Evolutionary conservation across 1,139 yeast genomes (phyloP).

Genomic region (Suhomyces terraborum): DNA sequence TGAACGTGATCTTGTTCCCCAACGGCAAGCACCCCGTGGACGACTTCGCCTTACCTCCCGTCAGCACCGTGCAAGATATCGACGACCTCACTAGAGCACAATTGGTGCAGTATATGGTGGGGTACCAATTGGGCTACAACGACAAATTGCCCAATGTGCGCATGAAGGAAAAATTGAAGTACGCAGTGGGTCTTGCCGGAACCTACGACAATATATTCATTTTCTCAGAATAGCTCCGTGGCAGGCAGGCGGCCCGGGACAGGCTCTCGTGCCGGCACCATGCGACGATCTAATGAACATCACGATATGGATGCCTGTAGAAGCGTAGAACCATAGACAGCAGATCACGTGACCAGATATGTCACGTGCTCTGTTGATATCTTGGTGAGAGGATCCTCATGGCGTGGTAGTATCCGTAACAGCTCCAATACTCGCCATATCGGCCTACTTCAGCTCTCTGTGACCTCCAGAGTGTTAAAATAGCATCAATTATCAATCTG

Average conservation of each 20-base stretch:
- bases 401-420: no score
- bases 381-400: no score
- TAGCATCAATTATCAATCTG: background rate
- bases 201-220: slow-evolving; percentile 14
- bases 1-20: slow-evolving; percentile 9
- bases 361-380: no score
- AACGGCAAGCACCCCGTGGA: slow-evolving; percentile 14
- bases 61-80: slow-evolving; percentile 12
- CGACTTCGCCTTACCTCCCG: slow-evolving; percentile 13
- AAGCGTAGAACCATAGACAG: background rate
- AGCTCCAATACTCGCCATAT: no score
- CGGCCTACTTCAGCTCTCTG: background rate
- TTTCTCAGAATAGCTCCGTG: slow-evolving; percentile 8
- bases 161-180: slow-evolving; percentile 14
- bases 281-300: background rate
- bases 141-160: slow-evolving; percentile 14
- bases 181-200: slow-evolving; percentile 15
- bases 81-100: slow-evolving; percentile 13
- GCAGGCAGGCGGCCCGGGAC: background rate
- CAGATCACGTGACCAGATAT: slow-evolving; percentile 1
- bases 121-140: slow-evolving; percentile 13
- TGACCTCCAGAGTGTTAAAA: background rate
- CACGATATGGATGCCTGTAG: background rate
- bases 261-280: background rate
- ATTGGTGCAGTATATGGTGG: slow-evolving; percentile 12